Conservation (phyloP, 208 protist species). For the Leishmania turanica region DNA sequence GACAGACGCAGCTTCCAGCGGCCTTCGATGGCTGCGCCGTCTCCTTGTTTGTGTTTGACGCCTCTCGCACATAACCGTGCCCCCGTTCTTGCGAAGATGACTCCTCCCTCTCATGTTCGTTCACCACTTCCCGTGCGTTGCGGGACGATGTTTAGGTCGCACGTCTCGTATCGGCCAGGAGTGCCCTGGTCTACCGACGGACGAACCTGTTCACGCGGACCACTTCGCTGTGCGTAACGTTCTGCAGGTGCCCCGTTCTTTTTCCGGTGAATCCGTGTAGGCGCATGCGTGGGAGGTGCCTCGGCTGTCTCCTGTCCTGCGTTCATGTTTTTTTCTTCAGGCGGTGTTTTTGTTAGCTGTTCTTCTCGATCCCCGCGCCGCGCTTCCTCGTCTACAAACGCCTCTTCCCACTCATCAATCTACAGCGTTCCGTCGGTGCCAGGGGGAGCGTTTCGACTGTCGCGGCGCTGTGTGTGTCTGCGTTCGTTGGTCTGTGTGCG, state of each 20-base stretch:
- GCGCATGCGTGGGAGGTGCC: not conserved
- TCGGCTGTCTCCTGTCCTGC: not conserved
- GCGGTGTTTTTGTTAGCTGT: not conserved
- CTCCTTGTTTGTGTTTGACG: not conserved
- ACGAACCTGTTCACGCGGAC: not conserved
- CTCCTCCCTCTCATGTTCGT: not conserved
- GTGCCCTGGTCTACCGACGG: not conserved
- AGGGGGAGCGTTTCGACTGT: not conserved
- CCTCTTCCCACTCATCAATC: not conserved
- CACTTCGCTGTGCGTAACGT: not conserved
- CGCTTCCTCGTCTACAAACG: not conserved
- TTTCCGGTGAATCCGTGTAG: not conserved
- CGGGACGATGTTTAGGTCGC: not conserved
- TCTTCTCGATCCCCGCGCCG: conserved; percentile 3
- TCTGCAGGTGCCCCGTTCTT: not conserved
- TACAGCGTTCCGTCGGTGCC: not conserved
- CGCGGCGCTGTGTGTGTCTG: not conserved
- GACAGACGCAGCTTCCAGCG: not conserved
- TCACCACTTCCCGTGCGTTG: not conserved
- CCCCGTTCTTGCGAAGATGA: not conserved
- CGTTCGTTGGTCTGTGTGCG: not conserved
- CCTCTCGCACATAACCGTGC: not conserved
- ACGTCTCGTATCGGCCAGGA: not conserved
- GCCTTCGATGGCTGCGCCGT: not conserved
- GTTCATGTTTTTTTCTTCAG: not conserved